These are phyloP conservation scores for Penicillium arizonense DNA, from an alignment of 495 filamentous ascomycete genomes.

Conservation along the genomic window DNA sequence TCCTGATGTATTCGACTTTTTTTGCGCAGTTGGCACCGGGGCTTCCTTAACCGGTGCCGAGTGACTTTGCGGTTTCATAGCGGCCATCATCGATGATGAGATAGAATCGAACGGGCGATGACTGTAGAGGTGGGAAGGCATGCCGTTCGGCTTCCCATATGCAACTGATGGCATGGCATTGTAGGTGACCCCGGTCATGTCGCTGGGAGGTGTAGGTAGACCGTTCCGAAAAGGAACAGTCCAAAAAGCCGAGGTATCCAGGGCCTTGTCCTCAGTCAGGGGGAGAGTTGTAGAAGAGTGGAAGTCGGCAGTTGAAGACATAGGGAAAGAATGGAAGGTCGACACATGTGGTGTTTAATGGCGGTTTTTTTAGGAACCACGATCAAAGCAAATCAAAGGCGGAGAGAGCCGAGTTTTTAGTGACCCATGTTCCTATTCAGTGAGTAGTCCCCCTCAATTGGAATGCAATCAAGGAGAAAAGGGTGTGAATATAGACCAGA, in stretches of 20 bases:
- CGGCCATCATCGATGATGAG: conserved; percentile 23
- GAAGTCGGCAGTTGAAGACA: conserved; percentile 35
- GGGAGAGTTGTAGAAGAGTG: conserved; percentile 30
- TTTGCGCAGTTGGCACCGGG: conserved; percentile 21
- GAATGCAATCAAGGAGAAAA: conserved; percentile 10
- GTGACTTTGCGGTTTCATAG: conserved; percentile 25
- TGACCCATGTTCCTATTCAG: conserved; percentile 6
- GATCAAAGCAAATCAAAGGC: conserved; percentile 1
- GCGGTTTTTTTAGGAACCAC: not conserved
- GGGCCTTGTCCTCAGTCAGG: conserved; percentile 18
- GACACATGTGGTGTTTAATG: conserved; percentile 22
- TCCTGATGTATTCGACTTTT: conserved; percentile 46
- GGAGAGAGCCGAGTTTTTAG: conserved; percentile 7
- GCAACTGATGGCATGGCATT: conserved; percentile 34
- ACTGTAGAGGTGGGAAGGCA: conserved; percentile 29
- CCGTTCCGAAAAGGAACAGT: conserved; percentile 47
- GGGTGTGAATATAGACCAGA: conserved; percentile 13
- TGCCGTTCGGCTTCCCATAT: conserved; percentile 32
- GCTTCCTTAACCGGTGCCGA: conserved; percentile 24
- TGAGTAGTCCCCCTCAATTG: conserved; percentile 16
- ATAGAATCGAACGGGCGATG: conserved; percentile 27
- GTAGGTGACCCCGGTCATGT: conserved; percentile 49
- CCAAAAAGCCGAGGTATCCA: conserved; percentile 25
- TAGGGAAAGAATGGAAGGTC: conserved; percentile 25
- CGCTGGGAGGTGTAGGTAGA: conserved; percentile 49